Evolutionary conservation across 169 alveolate genomes (phyloP).

Genomic region (Cryptosporidium meleagridis): DNA sequence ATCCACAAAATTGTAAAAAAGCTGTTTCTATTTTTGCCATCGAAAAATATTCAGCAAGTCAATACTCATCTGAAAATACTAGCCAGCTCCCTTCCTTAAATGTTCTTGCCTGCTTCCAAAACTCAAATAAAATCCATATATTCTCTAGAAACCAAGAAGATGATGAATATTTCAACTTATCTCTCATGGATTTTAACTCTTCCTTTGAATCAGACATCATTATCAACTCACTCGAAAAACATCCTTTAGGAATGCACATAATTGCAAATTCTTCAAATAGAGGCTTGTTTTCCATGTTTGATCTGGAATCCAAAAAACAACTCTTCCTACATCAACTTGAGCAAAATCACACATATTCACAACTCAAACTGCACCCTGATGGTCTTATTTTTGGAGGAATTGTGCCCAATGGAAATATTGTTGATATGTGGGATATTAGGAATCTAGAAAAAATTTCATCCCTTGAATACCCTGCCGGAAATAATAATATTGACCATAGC

Average conservation of each 20-base stretch:
- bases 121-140: constrained; percentile 12
- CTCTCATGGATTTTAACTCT: neutral
- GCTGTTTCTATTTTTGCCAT: neutral
- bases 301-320: constrained; percentile 10
- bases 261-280: constrained; percentile 19
- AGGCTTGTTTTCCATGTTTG: constrained; percentile 13
- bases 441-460: constrained; percentile 66
- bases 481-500: constrained; percentile 73
- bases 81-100: neutral
- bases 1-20: neutral
- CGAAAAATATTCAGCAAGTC: neutral
- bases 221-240: neutral
- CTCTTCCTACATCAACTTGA: neutral
- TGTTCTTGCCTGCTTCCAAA: constrained; percentile 19
- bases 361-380: constrained; percentile 85
- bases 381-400: constrained; percentile 87
- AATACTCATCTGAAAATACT: neutral
- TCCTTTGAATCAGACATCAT: neutral
- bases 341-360: constrained; percentile 9
- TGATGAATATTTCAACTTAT: neutral
- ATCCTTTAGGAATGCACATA: constrained; percentile 38
- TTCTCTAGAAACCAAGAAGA: constrained; percentile 1
- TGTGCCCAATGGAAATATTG: constrained; percentile 78
- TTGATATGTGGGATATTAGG: constrained; percentile 88
- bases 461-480: constrained; percentile 70